These are phyloP conservation scores for Ustilago lituana DNA, from an alignment of 1,284 basidiomycete genomes.

Conservation along the genomic window DNA sequence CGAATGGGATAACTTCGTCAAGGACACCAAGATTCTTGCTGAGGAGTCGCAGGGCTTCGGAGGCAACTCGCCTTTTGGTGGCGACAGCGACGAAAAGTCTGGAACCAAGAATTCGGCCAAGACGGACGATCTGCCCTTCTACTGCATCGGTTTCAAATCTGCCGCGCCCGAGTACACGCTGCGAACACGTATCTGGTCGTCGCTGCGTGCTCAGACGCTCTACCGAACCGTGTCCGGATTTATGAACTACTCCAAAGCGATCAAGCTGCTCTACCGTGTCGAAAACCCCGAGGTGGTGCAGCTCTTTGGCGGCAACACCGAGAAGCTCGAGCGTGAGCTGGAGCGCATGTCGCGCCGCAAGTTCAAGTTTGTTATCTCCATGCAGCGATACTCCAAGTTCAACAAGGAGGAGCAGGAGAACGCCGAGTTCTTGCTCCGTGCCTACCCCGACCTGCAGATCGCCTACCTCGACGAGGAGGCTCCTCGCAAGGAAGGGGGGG, in stretches of 20 bases:
- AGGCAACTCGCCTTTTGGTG: constrained; percentile 77
- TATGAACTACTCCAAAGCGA: constrained; percentile 99
- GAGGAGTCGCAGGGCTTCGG: constrained; percentile 91
- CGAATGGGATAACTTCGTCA: constrained; percentile 99
- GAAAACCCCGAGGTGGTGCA: constrained; percentile 99
- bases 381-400: constrained; percentile 99
- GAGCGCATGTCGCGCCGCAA: constrained; percentile 97
- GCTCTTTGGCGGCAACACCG: constrained; percentile 95
- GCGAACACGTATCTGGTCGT: constrained; percentile 98
- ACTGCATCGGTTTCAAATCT: constrained; percentile 99
- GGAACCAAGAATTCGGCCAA: constrained; percentile 61
- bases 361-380: constrained; percentile 99
- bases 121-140: constrained; percentile 94
- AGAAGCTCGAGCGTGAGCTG: constrained; percentile 93
- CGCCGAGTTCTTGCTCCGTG: constrained; percentile 94
- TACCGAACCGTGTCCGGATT: constrained; percentile 99
- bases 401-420: constrained; percentile 99
- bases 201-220: constrained; percentile 94
- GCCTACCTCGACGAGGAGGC: constrained; percentile 98
- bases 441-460: constrained; percentile 98
- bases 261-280: constrained; percentile 98
- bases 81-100: constrained; percentile 69
- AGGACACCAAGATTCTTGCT: constrained; percentile 98
- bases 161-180: constrained; percentile 97
- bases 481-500: constrained; percentile 87